phyloP scores from a whole-genome alignment of 129 eudicot species.

The Solidago caesia region DNA sequence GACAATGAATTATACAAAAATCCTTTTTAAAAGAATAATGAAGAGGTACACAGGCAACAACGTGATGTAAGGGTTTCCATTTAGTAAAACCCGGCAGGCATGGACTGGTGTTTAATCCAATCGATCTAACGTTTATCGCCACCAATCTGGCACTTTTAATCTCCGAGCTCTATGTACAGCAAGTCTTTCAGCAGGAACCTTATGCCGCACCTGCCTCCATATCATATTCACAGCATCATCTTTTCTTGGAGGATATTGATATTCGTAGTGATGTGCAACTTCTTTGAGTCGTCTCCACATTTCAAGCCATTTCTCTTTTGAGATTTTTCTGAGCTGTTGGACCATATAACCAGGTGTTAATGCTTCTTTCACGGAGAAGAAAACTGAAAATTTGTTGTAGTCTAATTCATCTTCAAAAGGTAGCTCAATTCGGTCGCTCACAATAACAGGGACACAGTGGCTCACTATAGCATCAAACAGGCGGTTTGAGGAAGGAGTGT shows the following conservation, averaged over 20 bases:
- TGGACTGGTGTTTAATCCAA: not conserved
- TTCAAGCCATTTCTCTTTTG: constrained; percentile 67
- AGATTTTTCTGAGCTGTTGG: constrained; percentile 53
- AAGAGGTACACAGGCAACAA: not conserved
- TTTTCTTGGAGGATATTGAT: constrained; percentile 82
- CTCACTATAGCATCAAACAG: constrained; percentile 95
- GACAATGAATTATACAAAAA: constrained; percentile 23
- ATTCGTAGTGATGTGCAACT: constrained; percentile 75
- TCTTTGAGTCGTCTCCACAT: constrained; percentile 76
- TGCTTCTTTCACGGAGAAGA: constrained; percentile 78
- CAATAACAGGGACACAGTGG: constrained; percentile 93
- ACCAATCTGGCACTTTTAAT: constrained; percentile 96
- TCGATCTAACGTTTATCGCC: constrained; percentile 36
- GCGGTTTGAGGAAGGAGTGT: constrained; percentile 98
- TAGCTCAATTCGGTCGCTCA: constrained; percentile 85
- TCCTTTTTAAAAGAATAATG: not conserved
- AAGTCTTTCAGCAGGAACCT: constrained; percentile 70
- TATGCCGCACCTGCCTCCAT: constrained; percentile 85
- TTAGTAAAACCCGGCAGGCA: not conserved
- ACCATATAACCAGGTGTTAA: constrained; percentile 65
- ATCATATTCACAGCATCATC: constrained; percentile 93
- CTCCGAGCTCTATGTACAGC: constrained; percentile 85
- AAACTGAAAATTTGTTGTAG: constrained; percentile 67
- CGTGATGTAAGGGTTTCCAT: not conserved
- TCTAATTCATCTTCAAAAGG: constrained; percentile 89